Percentiles rank a stretch among this genome's conserved stretches.
Conservation (phyloP, 202 grass and related monocot genomes). For the Setaria italica region DNA sequence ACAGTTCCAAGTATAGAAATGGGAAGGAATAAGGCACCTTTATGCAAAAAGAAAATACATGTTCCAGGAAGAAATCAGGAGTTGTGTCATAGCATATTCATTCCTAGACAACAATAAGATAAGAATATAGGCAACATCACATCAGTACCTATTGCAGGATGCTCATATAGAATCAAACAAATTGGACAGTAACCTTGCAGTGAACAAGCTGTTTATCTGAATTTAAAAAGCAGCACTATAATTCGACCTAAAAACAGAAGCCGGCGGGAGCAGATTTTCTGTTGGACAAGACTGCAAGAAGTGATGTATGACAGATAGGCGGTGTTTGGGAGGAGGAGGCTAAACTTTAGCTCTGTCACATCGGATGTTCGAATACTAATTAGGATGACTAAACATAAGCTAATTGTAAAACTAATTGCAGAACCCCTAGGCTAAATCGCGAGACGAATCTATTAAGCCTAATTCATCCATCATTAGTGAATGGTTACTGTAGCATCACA, state of each 20-base stretch:
- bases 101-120: slow-evolving; percentile 21
- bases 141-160: slow-evolving; percentile 22
- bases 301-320: slow-evolving; percentile 41
- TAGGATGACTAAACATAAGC: too few species aligned
- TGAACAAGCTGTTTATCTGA: slow-evolving; percentile 23
- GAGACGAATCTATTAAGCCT: too few species aligned
- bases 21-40: neutral
- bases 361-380: too few species aligned
- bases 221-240: slow-evolving; percentile 25
- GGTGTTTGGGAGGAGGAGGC: too few species aligned
- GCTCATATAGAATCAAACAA: slow-evolving; percentile 29
- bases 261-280: neutral
- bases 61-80: neutral
- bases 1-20: slow-evolving; percentile 21
- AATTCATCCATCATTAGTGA: too few species aligned
- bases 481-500: too few species aligned
- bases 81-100: slow-evolving; percentile 5
- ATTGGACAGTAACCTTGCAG: slow-evolving; percentile 13
- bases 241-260: slow-evolving; percentile 10
- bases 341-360: too few species aligned
- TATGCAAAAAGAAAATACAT: slow-evolving; percentile 2
- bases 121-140: slow-evolving; percentile 18
- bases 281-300: slow-evolving; percentile 24
- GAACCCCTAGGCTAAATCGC: too few species aligned
- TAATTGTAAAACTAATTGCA: too few species aligned